phyloP scores from a whole-genome alignment of 2,329 filamentous ascomycete genomes.

The Colletotrichum melonis region DNA sequence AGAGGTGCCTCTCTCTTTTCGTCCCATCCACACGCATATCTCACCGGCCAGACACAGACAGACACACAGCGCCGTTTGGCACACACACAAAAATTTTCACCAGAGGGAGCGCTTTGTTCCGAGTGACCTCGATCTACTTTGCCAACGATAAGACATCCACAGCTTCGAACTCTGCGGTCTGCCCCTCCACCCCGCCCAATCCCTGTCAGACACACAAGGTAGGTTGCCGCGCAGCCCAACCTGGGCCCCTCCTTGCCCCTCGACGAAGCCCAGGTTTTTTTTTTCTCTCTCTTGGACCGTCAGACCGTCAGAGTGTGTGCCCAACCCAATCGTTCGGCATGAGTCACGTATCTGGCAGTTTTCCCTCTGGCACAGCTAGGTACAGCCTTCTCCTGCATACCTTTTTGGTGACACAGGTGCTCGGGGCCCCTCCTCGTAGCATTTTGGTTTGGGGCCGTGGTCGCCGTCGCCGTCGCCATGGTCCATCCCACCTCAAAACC shows the following conservation, averaged over 20 bases:
- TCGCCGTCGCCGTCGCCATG: slow-evolving; percentile 7
- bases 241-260: slow-evolving; percentile 18
- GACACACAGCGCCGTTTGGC: neutral
- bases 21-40: neutral
- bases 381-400: slow-evolving; percentile 8
- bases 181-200: slow-evolving; percentile 33
- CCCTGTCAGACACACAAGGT: slow-evolving; percentile 23
- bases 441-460: neutral
- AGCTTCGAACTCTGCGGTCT: slow-evolving; percentile 5
- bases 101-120: slow-evolving; percentile 12
- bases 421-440: neutral
- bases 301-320: slow-evolving; percentile 20
- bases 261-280: neutral
- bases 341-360: slow-evolving; percentile 32
- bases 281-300: neutral
- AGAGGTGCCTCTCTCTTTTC: neutral
- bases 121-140: slow-evolving; percentile 23
- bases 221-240: slow-evolving; percentile 35
- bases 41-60: neutral
- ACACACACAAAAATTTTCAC: neutral
- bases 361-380: slow-evolving; percentile 1
- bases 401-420: neutral
- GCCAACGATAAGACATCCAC: slow-evolving; percentile 21
- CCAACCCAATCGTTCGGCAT: slow-evolving; percentile 33
- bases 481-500: slow-evolving; percentile 18